These are phyloP conservation scores for Penicillium waksmanii DNA, from an alignment of 495 filamentous ascomycete species.

Conservation along the genomic window DNA sequence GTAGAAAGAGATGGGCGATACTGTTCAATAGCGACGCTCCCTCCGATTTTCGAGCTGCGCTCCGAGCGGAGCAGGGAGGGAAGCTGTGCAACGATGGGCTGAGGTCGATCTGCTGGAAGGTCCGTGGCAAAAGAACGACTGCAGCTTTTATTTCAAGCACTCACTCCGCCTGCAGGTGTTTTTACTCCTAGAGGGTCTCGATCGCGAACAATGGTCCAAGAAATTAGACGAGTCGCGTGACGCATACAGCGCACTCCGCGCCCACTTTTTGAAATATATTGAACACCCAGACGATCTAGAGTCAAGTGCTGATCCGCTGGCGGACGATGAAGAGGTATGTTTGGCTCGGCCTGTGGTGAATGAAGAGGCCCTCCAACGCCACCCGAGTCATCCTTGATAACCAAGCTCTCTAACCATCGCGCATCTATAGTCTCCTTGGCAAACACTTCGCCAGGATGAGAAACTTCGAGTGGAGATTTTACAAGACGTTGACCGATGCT, in stretches of 20 bases:
- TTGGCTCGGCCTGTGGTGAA: neutral
- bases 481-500: constrained; percentile 92
- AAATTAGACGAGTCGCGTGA: constrained; percentile 69
- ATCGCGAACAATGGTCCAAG: constrained; percentile 68
- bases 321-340: constrained; percentile 80
- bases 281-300: constrained; percentile 79
- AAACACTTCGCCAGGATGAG: constrained; percentile 80
- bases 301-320: constrained; percentile 79
- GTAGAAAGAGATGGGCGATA: constrained; percentile 66
- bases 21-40: constrained; percentile 64
- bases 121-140: constrained; percentile 32
- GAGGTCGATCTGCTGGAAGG: constrained; percentile 95
- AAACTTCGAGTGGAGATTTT: constrained; percentile 82
- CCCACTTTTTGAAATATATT: constrained; percentile 76
- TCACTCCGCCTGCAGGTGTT: constrained; percentile 61
- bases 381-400: neutral
- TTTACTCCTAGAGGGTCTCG: constrained; percentile 73
- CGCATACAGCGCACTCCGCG: constrained; percentile 71
- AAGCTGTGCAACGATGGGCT: constrained; percentile 71
- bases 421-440: constrained; percentile 80
- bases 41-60: constrained; percentile 65
- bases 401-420: constrained; percentile 21
- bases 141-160: constrained; percentile 5
- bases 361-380: neutral
- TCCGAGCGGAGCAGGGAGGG: constrained; percentile 58